These are phyloP conservation scores for Podaxis carcinomalis DNA, from an alignment of 768 basidiomycete genomes.

Conservation along the genomic window DNA sequence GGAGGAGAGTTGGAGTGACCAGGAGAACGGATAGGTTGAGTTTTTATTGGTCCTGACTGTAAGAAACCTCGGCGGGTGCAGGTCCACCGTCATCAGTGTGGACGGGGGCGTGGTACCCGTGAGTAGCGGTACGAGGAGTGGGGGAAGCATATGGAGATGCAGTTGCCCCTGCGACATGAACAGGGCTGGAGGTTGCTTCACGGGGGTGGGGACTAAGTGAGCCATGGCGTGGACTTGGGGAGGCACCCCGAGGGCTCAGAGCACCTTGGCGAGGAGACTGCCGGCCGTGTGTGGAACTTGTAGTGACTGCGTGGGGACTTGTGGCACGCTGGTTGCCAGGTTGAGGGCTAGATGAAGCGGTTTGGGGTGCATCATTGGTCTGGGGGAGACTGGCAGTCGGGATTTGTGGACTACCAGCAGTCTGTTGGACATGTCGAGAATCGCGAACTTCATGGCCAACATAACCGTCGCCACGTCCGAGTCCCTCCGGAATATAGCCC, in stretches of 20 bases:
- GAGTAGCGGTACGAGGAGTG: not conserved
- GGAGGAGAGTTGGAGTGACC: not conserved
- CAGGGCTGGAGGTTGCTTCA: not conserved
- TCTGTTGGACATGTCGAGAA: not conserved
- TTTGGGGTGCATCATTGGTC: not conserved
- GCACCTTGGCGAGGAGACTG: not conserved
- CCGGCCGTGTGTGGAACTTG: not conserved
- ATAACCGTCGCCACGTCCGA: not conserved
- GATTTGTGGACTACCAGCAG: not conserved
- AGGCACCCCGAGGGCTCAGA: not conserved
- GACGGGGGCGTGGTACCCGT: not conserved
- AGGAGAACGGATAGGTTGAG: too few relatives aligned
- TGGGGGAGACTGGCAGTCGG: not conserved
- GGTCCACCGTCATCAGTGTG: not conserved
- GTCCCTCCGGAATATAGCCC: not conserved
- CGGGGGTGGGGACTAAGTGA: not conserved
- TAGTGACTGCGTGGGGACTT: not conserved
- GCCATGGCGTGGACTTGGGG: not conserved
- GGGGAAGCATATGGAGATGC: not conserved
- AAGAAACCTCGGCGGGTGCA: slow-evolving; percentile 1
- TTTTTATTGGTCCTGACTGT: not conserved
- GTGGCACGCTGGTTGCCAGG: not conserved
- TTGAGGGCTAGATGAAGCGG: not conserved
- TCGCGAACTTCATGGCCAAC: not conserved
- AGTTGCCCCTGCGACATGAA: not conserved